Evolutionary conservation across 2,329 filamentous ascomycete genomes (phyloP).

Genomic region (Torrubiellomyces zombiae): DNA sequence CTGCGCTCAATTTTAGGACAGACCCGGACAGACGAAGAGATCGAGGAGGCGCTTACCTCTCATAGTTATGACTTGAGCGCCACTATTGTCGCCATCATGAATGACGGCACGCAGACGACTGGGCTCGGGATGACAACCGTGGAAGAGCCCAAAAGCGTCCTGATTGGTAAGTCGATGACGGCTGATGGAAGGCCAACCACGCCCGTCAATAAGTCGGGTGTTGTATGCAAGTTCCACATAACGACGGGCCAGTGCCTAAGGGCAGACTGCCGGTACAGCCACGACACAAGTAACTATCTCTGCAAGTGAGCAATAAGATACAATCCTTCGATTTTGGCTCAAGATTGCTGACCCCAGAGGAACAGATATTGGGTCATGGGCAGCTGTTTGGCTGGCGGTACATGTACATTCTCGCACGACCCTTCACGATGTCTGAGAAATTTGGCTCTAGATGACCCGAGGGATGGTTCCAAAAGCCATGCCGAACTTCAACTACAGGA

Average conservation of each 20-base stretch:
- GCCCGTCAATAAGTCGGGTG: constrained; percentile 63
- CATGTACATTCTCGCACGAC: constrained; percentile 95
- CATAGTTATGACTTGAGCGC: constrained; percentile 90
- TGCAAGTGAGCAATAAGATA: constrained; percentile 99
- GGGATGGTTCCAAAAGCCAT: constrained; percentile 40
- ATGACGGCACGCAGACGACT: constrained; percentile 36
- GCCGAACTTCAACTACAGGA: constrained; percentile 67
- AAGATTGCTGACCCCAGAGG: neutral
- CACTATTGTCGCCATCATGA: constrained; percentile 79
- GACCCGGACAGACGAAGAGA: constrained; percentile 80
- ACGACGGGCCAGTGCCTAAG: constrained; percentile 90
- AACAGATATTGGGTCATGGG: constrained; percentile 85
- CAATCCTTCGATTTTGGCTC: too few species aligned
- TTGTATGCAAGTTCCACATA: constrained; percentile 95
- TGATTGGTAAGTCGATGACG: constrained; percentile 83
- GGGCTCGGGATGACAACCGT: constrained; percentile 16
- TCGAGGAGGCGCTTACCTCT: constrained; percentile 73
- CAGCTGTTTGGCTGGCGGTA: constrained; percentile 83
- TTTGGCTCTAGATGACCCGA: constrained; percentile 54
- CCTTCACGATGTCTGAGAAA: constrained; percentile 73
- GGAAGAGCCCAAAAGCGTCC: constrained; percentile 46
- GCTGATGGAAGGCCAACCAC: constrained; percentile 60
- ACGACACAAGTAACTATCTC: constrained; percentile 86
- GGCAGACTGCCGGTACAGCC: constrained; percentile 91
- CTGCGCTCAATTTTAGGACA: constrained; percentile 85